phyloP scores from a whole-genome alignment of 441 rosid genomes.

The Rhodomyrtus psidioides region DNA sequence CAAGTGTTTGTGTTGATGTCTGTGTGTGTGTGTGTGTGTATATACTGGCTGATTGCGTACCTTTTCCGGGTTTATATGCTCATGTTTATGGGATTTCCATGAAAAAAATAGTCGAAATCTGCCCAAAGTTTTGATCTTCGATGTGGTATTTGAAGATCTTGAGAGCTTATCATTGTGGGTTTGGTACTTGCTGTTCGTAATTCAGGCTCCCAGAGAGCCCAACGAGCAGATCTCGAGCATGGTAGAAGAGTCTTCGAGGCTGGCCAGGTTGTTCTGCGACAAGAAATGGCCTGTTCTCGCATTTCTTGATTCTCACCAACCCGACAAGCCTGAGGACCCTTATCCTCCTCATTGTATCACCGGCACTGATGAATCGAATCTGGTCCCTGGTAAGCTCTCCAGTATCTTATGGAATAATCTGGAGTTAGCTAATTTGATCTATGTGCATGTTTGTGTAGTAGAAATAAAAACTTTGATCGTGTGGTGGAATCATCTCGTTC shows the following conservation, averaged over 20 bases:
- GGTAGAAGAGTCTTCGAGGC: conserved; percentile 12
- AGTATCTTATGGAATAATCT: neutral
- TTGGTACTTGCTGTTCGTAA: neutral
- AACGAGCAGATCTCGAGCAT: conserved; percentile 15
- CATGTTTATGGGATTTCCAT: neutral
- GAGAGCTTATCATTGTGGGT: neutral
- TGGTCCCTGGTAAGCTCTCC: conserved; percentile 14
- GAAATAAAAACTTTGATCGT: neutral
- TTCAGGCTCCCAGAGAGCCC: conserved; percentile 20
- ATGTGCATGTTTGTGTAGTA: neutral
- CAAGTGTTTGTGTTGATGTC: neutral
- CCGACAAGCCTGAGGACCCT: conserved; percentile 24
- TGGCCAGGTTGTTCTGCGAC: conserved; percentile 19
- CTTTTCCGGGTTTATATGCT: neutral
- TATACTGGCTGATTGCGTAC: neutral
- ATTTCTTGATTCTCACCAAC: conserved; percentile 22
- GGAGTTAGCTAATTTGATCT: neutral
- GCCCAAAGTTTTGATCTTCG: neutral
- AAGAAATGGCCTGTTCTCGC: conserved; percentile 23
- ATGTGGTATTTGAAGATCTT: neutral
- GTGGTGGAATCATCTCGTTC: neutral
- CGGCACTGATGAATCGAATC: conserved; percentile 22
- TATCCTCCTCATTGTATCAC: conserved; percentile 25
- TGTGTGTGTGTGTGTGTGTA: no score
- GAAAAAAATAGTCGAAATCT: neutral